phyloP scores from a whole-genome alignment of 2,329 filamentous ascomycete genomes.

The Alternaria sp. region DNA sequence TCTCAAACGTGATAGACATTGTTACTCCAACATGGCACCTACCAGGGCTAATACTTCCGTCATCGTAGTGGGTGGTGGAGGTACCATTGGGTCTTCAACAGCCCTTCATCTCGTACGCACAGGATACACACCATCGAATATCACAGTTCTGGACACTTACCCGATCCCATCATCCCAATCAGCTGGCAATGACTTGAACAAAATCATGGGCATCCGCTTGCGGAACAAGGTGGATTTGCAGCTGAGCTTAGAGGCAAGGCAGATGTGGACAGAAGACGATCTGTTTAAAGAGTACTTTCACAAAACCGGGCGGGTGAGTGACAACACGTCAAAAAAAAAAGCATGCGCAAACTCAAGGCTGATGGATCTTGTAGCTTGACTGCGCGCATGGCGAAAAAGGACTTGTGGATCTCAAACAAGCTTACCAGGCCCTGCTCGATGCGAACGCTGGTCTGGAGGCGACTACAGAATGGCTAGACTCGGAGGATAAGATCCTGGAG shows the following conservation, averaged over 20 bases:
- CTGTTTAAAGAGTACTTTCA: slow-evolving; percentile 59
- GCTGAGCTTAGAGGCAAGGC: slow-evolving; percentile 42
- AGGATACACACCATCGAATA: slow-evolving; percentile 56
- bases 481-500: slow-evolving; percentile 54
- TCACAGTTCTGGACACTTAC: slow-evolving; percentile 60
- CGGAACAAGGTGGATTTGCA: slow-evolving; percentile 52
- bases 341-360: slow-evolving; percentile 1
- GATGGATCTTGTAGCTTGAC: slow-evolving; percentile 31
- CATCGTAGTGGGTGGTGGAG: slow-evolving; percentile 60
- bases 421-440: slow-evolving; percentile 50
- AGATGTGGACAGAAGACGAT: slow-evolving; percentile 57
- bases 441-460: slow-evolving; percentile 46
- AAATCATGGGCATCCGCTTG: slow-evolving; percentile 54
- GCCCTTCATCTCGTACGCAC: slow-evolving; percentile 61
- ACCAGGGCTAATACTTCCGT: slow-evolving; percentile 33
- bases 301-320: slow-evolving; percentile 50
- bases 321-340: background rate
- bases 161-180: slow-evolving; percentile 57
- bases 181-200: slow-evolving; percentile 62
- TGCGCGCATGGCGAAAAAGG: slow-evolving; percentile 50
- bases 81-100: slow-evolving; percentile 63
- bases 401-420: slow-evolving; percentile 42
- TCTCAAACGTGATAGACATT: background rate
- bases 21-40: slow-evolving; percentile 20
- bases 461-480: slow-evolving; percentile 55